Evolutionary conservation across 2,329 filamentous ascomycete genomes (phyloP).

Genomic region (Neofusicoccum sp.): DNA sequence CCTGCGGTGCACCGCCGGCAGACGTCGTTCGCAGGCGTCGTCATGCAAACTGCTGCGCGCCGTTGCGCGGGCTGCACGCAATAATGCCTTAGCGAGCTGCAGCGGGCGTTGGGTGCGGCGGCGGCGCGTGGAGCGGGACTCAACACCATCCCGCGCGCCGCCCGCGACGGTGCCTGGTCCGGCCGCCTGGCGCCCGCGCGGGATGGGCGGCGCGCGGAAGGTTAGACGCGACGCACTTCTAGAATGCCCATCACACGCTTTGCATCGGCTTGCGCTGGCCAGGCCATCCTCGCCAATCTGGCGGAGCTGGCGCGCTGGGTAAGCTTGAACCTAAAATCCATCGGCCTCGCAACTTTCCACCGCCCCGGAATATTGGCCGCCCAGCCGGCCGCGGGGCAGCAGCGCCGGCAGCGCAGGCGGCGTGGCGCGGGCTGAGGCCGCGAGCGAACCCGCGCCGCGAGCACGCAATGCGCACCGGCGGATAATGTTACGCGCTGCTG

Average conservation of each 20-base stretch:
- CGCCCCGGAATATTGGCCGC: not conserved
- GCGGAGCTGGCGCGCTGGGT: not conserved
- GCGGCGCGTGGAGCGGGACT: not conserved
- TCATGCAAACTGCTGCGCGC: not conserved
- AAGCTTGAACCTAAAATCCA: slow-evolving; percentile 1
- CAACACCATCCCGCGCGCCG: not conserved
- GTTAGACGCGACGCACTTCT: not conserved
- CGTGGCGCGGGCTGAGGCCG: not conserved
- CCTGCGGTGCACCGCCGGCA: not conserved
- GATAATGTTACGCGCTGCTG: not conserved
- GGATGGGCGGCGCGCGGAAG: not conserved
- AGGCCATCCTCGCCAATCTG: not conserved
- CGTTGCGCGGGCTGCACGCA: not conserved
- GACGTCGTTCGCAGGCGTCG: not conserved
- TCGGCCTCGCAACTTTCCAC: not conserved
- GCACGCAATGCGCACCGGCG: not conserved
- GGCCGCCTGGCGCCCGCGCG: not conserved
- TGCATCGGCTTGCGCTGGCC: not conserved
- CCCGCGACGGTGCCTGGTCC: not conserved
- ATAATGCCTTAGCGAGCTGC: not conserved
- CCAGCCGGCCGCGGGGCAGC: not conserved
- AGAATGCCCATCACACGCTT: not conserved
- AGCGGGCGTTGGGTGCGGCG: not conserved
- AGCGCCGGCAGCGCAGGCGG: not conserved
- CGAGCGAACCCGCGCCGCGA: not conserved